Evolutionary conservation across 2,329 filamentous ascomycete species (phyloP).

Genomic region (Neonectria ditissima): DNA sequence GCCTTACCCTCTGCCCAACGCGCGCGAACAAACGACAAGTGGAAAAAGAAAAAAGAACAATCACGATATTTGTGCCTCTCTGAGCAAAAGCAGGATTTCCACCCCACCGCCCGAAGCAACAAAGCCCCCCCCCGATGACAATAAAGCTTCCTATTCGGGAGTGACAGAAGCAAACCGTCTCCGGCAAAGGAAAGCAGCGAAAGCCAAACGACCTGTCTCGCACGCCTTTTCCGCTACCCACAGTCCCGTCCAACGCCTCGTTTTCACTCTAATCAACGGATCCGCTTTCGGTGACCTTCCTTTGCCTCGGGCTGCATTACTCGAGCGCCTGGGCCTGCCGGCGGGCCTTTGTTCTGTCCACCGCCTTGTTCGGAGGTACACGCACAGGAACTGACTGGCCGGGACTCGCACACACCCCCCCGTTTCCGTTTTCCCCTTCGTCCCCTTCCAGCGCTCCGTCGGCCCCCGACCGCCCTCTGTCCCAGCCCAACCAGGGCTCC

Average conservation of each 20-base stretch:
- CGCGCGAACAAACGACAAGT: not conserved
- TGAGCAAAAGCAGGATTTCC: not conserved
- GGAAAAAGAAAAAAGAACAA: not conserved
- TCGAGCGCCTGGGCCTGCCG: slow-evolving; percentile 6
- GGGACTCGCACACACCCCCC: slow-evolving; percentile 9
- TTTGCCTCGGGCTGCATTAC: slow-evolving; percentile 19
- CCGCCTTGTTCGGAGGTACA: slow-evolving; percentile 18
- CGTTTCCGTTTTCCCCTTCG: slow-evolving; percentile 6
- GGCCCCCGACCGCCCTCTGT: not conserved
- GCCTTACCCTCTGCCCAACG: slow-evolving; percentile 1
- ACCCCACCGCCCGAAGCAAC: not conserved
- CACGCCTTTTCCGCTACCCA: not conserved
- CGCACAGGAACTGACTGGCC: slow-evolving; percentile 13
- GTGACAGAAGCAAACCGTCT: not conserved
- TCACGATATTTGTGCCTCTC: not conserved
- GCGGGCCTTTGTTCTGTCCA: slow-evolving; percentile 6
- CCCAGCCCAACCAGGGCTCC: not conserved
- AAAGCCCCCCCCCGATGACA: not conserved
- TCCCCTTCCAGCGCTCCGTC: not conserved
- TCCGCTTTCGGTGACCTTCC: slow-evolving; percentile 5
- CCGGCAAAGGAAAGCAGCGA: not conserved
- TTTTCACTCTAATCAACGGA: slow-evolving; percentile 10
- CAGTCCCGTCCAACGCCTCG: not conserved
- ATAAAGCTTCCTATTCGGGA: not conserved
- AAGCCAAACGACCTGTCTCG: not conserved